Evolutionary conservation across 169 alveolate species (phyloP), one percentile per base, ranked within the genome.

Genomic region (Eimeria sp.): DNA sequence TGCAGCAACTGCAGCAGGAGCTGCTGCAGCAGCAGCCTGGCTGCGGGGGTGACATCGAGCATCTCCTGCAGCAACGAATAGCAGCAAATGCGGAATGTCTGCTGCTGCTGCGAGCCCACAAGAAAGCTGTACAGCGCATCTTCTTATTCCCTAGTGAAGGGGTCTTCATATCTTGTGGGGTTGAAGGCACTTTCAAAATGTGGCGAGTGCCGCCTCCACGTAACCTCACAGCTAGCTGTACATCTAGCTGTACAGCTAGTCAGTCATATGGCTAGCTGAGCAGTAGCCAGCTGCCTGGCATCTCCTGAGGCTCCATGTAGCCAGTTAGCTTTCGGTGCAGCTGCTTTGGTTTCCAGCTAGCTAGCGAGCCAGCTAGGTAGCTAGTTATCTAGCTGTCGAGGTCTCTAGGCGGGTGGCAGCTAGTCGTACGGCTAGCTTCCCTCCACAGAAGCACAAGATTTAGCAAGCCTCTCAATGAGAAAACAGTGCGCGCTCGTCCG

Each of bases 51-150:
- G 92, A 86, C 65, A 63, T 34, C 7, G 54, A 3, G 3, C 43
- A 86, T 1, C 73, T 61, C 65, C 80, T 86, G 76, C 92, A 70
- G 43, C n/a, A 86, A 11, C 5, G 92, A 27, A 86, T 86, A 65
- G 92, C 80, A n/a, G 92, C 76, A 25, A 86, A 86, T 34, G 92
- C 92, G 22, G 92, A 86, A 25, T 58, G 73, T 43, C 43, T 86
- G 76, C 63, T 86, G 92, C 92, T 86, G 82, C 80, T 86, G 92
- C 63, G 92, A 20, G 92, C 92, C 9, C 92, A 86, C 47, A 57
- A n/a, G 6, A 86, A 13, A n/a, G 14, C 92, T 45, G 61, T 61
- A 5, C 82, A 34, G 30, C 22, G 72, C 2, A 27, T 86, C 20
- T 86, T 61, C 16, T 25, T 86, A 20, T 84, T 84, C 58, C 75